Evolutionary conservation across 129 eudicot species (phyloP), one percentile per base, ranked within the genome.

Genomic region (Lactuca saligna): DNA sequence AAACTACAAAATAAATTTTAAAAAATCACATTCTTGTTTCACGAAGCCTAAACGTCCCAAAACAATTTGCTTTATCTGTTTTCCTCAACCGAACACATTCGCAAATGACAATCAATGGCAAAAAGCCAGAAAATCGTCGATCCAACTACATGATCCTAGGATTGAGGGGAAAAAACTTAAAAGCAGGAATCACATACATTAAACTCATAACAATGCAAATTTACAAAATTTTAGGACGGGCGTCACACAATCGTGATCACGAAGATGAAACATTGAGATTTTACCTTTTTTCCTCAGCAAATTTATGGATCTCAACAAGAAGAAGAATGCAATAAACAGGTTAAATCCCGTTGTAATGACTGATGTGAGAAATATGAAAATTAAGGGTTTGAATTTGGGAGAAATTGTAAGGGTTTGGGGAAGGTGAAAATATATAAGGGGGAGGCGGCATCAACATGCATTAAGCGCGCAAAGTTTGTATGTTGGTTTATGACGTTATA

Each of bases 361-460:
- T 41, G 56, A 25, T 54, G 4, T 4, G 59, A 71, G 37, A 48
- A 60, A 11, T 44, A 54, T 73, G 57, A 10, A 41, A 13, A 42
- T 64, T 15, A 20, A 13, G 61, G 75, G 75, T 66, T 62, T 72
- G 63, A 61, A 54, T 61, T 62, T 72, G n/a, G 61, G 76, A 60
- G 76, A 49, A 67, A 49, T 32, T 61, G 61, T 49, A 31, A 72
- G 77, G 77, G 63, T 72, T 72, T 72, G 70, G 76, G 25, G 44
- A 41, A 62, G 51, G 54, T 7, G 3, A 55, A 17, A 35, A 61
- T n/a, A 35, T 31, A 35, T 0, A 8, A 31, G 25, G 15, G 66
- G 66, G 29, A 9, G 9, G 65, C 6, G 34, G 12, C 37, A 34
- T 54, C 3, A 32, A 50, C 48, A 33, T 29, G 48, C 48, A 32